Percentiles rank a stretch among this genome's conserved stretches.
These are phyloP conservation scores for Annulohypoxylon stygium DNA, from an alignment of 495 filamentous ascomycete genomes.

Conservation along the genomic window DNA sequence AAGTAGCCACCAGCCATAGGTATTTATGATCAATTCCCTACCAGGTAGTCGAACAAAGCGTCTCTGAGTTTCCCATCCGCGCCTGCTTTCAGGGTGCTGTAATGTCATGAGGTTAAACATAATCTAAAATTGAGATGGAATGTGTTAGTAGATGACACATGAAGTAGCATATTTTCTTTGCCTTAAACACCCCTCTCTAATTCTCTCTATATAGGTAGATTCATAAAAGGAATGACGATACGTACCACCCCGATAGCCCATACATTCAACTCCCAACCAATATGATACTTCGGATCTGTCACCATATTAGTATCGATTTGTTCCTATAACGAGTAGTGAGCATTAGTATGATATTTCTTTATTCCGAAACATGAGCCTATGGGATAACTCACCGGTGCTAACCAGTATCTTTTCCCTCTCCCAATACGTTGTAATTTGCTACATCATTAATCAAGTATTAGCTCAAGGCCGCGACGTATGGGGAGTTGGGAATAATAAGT, in stretches of 20 bases:
- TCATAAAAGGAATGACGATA: not conserved
- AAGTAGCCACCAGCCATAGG: not conserved
- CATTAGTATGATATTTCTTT: not conserved
- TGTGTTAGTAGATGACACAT: too few species aligned
- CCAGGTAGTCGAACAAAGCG: not conserved
- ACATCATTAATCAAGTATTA: not conserved
- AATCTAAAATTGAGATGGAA: not conserved
- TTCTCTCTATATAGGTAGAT: too few species aligned
- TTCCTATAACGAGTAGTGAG: constrained; percentile 18
- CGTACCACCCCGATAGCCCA: constrained; percentile 38
- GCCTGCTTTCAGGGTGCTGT: not conserved
- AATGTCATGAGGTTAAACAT: constrained; percentile 33
- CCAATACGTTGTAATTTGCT: not conserved
- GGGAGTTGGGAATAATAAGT: not conserved
- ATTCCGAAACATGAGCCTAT: not conserved
- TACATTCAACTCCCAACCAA: constrained; percentile 14
- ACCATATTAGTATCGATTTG: not conserved
- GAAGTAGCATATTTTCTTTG: too few species aligned
- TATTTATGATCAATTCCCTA: not conserved
- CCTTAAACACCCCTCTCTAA: too few species aligned
- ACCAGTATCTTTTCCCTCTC: constrained; percentile 10
- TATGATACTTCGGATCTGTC: not conserved
- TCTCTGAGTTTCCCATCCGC: not conserved
- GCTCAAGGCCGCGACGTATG: not conserved
- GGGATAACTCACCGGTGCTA: constrained; percentile 18